phyloP scores from a whole-genome alignment of 495 filamentous ascomycete species.

The Trichocladium uniseriatum region DNA sequence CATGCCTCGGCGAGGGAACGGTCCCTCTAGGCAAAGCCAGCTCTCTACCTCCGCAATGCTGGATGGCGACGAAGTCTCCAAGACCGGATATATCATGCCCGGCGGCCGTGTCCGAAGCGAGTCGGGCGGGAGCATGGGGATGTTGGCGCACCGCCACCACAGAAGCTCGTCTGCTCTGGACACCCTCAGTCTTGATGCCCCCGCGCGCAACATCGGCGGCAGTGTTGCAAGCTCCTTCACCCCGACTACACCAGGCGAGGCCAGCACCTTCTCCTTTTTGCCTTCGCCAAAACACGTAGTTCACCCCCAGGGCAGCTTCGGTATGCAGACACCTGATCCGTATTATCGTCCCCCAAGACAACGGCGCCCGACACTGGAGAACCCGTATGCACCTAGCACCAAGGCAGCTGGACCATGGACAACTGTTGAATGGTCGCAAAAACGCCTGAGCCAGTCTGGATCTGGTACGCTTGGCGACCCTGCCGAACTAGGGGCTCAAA shows the following conservation, averaged over 20 bases:
- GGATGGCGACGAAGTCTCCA: conserved; percentile 50
- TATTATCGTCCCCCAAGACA: conserved; percentile 80
- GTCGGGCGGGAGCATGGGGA: conserved; percentile 67
- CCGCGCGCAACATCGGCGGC: conserved; percentile 23
- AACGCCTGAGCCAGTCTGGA: conserved; percentile 31
- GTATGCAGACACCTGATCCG: conserved; percentile 51
- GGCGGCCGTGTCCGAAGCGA: conserved; percentile 67
- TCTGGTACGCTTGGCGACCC: conserved; percentile 22
- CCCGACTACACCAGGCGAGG: conserved; percentile 57
- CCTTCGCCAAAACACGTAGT: conserved; percentile 43
- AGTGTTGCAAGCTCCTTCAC: conserved; percentile 50
- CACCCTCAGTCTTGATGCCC: conserved; percentile 33
- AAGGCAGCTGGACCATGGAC: conserved; percentile 36
- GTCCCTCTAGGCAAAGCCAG: conserved; percentile 60
- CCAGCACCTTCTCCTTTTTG: conserved; percentile 60
- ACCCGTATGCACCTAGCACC: conserved; percentile 32
- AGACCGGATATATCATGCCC: conserved; percentile 52
- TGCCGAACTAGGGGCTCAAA: conserved; percentile 32
- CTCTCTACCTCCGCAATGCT: conserved; percentile 75
- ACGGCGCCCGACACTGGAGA: conserved; percentile 50
- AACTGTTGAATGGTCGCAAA: conserved; percentile 45
- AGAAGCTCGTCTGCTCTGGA: conserved; percentile 39
- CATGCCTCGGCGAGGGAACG: conserved; percentile 47
- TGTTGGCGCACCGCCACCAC: conserved; percentile 46
- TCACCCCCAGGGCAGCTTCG: conserved; percentile 33